phyloP scores from a whole-genome alignment of 371 early-diverging fungal species.

The Mucor lusitanicus region DNA sequence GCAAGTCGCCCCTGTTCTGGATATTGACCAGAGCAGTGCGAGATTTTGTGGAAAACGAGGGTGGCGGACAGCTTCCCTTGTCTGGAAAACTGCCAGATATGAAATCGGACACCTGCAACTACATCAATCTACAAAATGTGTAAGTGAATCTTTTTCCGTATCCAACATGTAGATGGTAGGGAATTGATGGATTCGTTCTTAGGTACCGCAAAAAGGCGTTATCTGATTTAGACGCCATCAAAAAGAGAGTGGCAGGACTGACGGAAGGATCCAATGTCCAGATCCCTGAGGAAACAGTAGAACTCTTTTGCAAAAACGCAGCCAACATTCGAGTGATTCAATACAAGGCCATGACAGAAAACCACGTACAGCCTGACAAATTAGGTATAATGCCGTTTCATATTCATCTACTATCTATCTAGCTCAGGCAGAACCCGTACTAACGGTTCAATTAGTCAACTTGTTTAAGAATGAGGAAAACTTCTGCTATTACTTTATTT shows the following conservation, averaged over 20 bases:
- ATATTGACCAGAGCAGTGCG: constrained; percentile 74
- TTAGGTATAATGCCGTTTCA: constrained; percentile 41
- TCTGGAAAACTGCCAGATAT: constrained; percentile 93
- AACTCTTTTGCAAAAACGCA: constrained; percentile 86
- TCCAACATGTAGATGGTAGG: no score
- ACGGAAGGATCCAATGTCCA: constrained; percentile 50
- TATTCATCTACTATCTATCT: background rate
- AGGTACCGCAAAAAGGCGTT: constrained; percentile 80
- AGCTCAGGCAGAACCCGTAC: background rate
- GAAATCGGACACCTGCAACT: constrained; percentile 91
- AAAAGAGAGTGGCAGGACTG: constrained; percentile 49
- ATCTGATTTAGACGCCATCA: constrained; percentile 66
- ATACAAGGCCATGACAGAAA: constrained; percentile 62
- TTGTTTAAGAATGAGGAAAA: constrained; percentile 61
- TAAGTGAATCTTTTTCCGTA: no score
- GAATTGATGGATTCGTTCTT: background rate
- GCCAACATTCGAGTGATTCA: constrained; percentile 66
- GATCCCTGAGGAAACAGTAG: constrained; percentile 73
- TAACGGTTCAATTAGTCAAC: constrained; percentile 35
- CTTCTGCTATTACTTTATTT: constrained; percentile 66
- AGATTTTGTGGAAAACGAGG: constrained; percentile 78
- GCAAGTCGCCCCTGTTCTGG: constrained; percentile 87
- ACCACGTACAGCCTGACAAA: constrained; percentile 50
- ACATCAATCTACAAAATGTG: constrained; percentile 82
- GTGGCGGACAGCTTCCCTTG: constrained; percentile 77